These are phyloP conservation scores for Fusarium sp. DNA, from an alignment of 2,329 filamentous ascomycete genomes.

Conservation along the genomic window DNA sequence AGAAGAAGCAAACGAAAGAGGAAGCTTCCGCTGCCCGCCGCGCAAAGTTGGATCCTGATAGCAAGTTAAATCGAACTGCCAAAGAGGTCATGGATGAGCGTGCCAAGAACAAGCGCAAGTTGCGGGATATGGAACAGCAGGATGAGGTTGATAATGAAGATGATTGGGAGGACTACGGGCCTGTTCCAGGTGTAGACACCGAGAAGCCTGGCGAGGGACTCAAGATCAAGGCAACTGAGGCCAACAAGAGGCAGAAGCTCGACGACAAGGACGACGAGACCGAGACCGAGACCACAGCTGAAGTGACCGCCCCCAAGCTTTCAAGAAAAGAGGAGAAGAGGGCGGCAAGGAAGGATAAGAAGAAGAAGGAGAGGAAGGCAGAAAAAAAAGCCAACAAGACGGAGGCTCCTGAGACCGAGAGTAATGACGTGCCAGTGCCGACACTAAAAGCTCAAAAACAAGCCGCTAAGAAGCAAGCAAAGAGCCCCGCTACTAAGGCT, in stretches of 20 bases:
- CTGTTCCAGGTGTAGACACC: conserved; percentile 66
- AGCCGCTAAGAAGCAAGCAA: conserved; percentile 49
- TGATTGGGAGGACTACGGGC: conserved; percentile 60
- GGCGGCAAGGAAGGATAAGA: conserved; percentile 62
- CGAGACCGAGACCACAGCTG: conserved; percentile 53
- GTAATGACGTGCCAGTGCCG: conserved; percentile 40
- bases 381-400: conserved; percentile 60
- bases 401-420: conserved; percentile 54
- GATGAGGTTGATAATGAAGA: conserved; percentile 60
- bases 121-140: conserved; percentile 71
- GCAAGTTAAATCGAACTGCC: conserved; percentile 81
- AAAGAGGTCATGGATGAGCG: conserved; percentile 93
- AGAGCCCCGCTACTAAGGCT: conserved; percentile 25
- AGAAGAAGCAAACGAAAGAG: conserved; percentile 95
- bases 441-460: conserved; percentile 46
- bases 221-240: conserved; percentile 60
- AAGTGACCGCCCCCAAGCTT: conserved; percentile 61
- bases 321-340: conserved; percentile 70
- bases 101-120: conserved; percentile 82
- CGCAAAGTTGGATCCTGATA: conserved; percentile 92
- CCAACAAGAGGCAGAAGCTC: conserved; percentile 70
- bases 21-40: conserved; percentile 85
- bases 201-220: conserved; percentile 76
- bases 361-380: conserved; percentile 58
- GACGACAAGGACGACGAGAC: conserved; percentile 46